Evolutionary conservation across 208 protist genomes (phyloP).

Genomic region (Blastocrithidia nonstop): DNA sequence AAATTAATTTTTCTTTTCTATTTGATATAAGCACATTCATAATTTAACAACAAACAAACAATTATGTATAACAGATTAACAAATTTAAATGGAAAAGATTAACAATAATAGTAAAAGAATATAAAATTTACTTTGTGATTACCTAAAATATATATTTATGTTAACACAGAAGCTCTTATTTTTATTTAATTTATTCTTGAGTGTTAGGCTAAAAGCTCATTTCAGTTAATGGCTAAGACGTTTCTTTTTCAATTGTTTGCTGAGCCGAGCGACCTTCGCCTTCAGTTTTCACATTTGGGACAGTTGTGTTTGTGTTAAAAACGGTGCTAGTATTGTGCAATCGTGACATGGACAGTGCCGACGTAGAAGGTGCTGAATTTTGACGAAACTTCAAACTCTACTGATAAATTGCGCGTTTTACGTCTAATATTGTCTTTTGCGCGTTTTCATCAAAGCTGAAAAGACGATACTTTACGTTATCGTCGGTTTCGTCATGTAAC

Average conservation of each 20-base stretch:
- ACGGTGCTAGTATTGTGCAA: slow-evolving; percentile 10
- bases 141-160: too few relatives aligned
- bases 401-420: slow-evolving; percentile 74
- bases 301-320: slow-evolving; percentile 1
- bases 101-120: too few relatives aligned
- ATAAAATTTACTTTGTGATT: too few relatives aligned
- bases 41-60: too few relatives aligned
- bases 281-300: slow-evolving; percentile 30
- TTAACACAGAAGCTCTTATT: too few relatives aligned
- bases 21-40: too few relatives aligned
- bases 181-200: too few relatives aligned
- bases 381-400: slow-evolving; percentile 66
- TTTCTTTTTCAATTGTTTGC: slow-evolving; percentile 58
- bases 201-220: too few relatives aligned
- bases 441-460: slow-evolving; percentile 75
- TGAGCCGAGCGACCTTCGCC: slow-evolving; percentile 61
- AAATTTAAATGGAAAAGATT: too few relatives aligned
- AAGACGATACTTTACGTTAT: slow-evolving; percentile 19
- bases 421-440: slow-evolving; percentile 56
- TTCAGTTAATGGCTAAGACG: too few relatives aligned
- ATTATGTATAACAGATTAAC: too few relatives aligned
- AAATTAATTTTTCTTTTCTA: too few relatives aligned
- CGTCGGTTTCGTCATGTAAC: slow-evolving; percentile 77
- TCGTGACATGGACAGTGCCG: slow-evolving; percentile 4
- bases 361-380: slow-evolving; percentile 13